Conservation (phyloP, 306 rosid genomes). For the Vigna hirtella region DNA sequence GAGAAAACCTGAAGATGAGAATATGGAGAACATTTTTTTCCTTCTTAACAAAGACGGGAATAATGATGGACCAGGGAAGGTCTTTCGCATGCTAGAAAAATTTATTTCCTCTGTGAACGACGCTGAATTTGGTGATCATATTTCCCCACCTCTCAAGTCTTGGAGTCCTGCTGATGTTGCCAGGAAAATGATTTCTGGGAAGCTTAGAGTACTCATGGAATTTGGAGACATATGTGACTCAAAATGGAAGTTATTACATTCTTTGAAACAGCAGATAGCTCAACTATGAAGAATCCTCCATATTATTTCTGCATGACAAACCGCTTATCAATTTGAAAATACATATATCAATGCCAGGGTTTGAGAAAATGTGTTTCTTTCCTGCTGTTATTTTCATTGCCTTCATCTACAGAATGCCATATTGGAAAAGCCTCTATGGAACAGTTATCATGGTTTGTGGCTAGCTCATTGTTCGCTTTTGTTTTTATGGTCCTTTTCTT, state of each 20-base stretch:
- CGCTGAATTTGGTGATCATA: conserved; percentile 63
- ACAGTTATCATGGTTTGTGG: conserved; percentile 12
- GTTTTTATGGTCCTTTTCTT: conserved; percentile 33
- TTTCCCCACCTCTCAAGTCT: conserved; percentile 67
- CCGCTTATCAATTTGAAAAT: conserved; percentile 26
- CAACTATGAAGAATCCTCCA: conserved; percentile 57
- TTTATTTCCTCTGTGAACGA: conserved; percentile 54
- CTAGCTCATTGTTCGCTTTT: conserved; percentile 29
- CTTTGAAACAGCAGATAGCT: conserved; percentile 71
- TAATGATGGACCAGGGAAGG: conserved; percentile 76
- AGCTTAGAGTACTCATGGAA: conserved; percentile 60
- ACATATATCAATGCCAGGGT: conserved; percentile 11
- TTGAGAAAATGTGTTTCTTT: conserved; percentile 29
- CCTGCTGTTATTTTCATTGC: conserved; percentile 20
- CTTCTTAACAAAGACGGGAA: conserved; percentile 56
- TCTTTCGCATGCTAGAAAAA: conserved; percentile 62
- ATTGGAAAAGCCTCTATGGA: conserved; percentile 25
- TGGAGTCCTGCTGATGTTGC: conserved; percentile 82
- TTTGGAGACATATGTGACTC: conserved; percentile 71
- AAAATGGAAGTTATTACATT: conserved; percentile 61
- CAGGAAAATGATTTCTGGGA: conserved; percentile 76
- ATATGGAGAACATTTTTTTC: conserved; percentile 59
- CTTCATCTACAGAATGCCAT: conserved; percentile 5
- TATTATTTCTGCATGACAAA: conserved; percentile 19
- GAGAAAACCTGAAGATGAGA: conserved; percentile 66